These are phyloP conservation scores for Melaleuca alternifolia DNA, from an alignment of 345 rosid genomes.

Conservation along the genomic window DNA sequence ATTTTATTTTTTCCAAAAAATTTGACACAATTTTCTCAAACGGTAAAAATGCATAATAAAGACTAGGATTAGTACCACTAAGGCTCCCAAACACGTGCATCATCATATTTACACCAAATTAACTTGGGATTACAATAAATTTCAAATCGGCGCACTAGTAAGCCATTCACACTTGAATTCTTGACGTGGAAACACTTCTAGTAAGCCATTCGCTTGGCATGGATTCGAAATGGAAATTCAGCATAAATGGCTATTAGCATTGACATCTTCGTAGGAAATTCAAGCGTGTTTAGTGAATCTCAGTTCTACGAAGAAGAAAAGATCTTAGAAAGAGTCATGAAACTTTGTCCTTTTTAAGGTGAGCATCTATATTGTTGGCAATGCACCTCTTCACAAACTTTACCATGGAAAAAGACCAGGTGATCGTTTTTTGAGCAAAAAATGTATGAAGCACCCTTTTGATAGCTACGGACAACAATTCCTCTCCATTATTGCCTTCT, in stretches of 20 bases:
- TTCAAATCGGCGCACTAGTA: no score
- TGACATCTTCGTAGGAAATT: neutral
- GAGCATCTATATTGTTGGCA: neutral
- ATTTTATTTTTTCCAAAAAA: neutral
- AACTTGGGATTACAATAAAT: no score
- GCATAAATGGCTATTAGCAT: neutral
- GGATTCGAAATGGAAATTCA: neutral
- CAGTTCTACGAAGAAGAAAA: neutral
- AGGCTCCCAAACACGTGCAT: neutral
- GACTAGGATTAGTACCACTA: neutral
- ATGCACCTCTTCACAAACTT: neutral
- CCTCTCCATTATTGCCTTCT: neutral
- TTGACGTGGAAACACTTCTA: neutral
- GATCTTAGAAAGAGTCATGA: neutral
- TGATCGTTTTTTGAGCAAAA: no score
- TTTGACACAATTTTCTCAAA: neutral
- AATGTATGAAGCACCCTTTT: neutral
- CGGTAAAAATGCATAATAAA: neutral
- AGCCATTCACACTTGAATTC: no score
- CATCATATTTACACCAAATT: no score
- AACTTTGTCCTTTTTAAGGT: neutral
- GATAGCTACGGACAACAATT: neutral
- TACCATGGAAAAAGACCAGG: neutral
- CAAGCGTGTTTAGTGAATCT: neutral
- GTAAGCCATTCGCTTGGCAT: neutral